Base-by-base conservation (phyloP, 140 eudicot genomes). In the Senecio squalidus region DNA sequence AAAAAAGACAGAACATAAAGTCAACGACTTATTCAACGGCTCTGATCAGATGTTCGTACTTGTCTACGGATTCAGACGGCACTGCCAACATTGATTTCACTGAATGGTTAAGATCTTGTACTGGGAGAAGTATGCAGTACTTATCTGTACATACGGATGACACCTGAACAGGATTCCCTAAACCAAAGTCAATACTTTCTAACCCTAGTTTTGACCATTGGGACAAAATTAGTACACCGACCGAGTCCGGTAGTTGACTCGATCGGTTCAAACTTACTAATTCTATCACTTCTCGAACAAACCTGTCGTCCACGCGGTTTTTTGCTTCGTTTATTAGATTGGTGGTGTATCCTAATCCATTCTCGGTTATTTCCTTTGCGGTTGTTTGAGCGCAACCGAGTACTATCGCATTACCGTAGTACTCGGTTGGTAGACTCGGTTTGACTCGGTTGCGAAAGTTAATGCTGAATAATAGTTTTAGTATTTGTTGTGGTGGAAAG, bases 181-280 rank as follows among this genome's bases (percentile, higher is more conserved):
- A n/a, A 21, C 96, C 96, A 58, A 88, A 73, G 79, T 88, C 90
- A 71, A 88, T 69, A 27, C 54, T 76, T 4, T 88, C 85, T 22
- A 88, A 57, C 38, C 96, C 96, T 58, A 88, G 23, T 28, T 73
- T 78, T 78, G 96, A 84, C 96, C 96, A 88, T n/a, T 84, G 80
- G 0, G 96, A 73, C 72, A 84, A 38, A 1, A 84, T 78, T 36
- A 88, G 80, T 58, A 84, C 90, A 3, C 96, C 96, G 5, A 81
- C 94, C 3, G 73, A 68, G 90, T 88, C 90, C 0, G 82, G 81
- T 8, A 52, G 70, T n/a, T 41, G 43, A 62, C 86, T 60, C 68
- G 69, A 58, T 34, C 81, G 76, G 24, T 6, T 47, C 63, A 51
- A 22, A 62, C 83, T 81, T 73, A 88, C 94, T 21, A 61, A 48